These are phyloP conservation scores for Monilinia polystroma DNA, from an alignment of 2,329 filamentous ascomycete species.

Conservation along the genomic window DNA sequence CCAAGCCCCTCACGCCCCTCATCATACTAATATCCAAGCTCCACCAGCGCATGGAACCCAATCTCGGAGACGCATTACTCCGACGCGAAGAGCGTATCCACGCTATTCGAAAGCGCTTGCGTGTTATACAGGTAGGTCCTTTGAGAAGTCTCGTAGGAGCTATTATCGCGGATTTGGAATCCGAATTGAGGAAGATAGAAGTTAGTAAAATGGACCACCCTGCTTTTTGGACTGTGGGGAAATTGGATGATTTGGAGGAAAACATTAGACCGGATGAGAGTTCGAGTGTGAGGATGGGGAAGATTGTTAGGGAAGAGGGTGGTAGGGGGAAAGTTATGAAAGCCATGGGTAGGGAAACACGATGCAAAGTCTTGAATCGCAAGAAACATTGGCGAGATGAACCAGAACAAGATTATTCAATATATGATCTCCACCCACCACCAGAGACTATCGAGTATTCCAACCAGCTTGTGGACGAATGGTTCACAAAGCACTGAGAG, in stretches of 20 bases:
- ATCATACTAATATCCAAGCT: background rate
- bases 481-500: background rate
- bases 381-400: background rate
- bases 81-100: slow-evolving; percentile 8
- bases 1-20: background rate
- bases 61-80: background rate
- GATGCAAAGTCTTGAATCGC: background rate
- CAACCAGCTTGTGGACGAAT: background rate
- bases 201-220: background rate
- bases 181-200: background rate
- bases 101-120: background rate
- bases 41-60: background rate
- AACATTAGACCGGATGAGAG: background rate
- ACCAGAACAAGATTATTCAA: too few species aligned
- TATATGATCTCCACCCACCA: background rate
- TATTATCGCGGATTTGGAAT: background rate
- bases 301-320: too few species aligned
- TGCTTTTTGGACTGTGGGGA: background rate
- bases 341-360: too few species aligned
- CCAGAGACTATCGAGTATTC: background rate
- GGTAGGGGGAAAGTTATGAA: too few species aligned
- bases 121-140: background rate
- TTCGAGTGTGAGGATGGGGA: background rate
- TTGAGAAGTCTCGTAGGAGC: background rate
- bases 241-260: background rate